Base-by-base conservation (phyloP, 202 grass and related monocot genomes). In the Thinopyrum obtusiflorum region DNA sequence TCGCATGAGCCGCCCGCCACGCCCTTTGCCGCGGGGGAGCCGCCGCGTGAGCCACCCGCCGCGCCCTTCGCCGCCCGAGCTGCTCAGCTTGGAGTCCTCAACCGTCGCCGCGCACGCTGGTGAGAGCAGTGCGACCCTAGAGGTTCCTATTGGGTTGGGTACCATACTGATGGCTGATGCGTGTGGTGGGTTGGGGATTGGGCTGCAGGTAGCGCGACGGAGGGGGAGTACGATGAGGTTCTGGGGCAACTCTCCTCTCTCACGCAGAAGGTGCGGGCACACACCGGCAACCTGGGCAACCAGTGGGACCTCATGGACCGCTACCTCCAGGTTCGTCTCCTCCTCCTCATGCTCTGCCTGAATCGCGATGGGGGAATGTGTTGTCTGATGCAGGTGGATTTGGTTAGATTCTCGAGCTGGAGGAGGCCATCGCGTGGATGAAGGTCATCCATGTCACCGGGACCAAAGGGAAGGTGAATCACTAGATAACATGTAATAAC, bases 401-500 rank as follows among this genome's bases (percentile, higher is more conserved):
- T 87, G 28, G 53, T 1, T 89, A 98, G 93, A 96, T 98, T 82
- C 73, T 98, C 62, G 97, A 98, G 83, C 78, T 98, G 84, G 97
- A 98, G 67, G 84, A 88, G 40, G 70, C 93, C 0, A 92, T 96
- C 68, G 86, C 91, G 14, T 87, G 85, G 44, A 88, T 98, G 65
- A 96, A 94, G 62, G 90, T 98, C 28, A 88, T 96, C 66, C 97
- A 98, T 62, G 93, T 98, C 63, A 93, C 93, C 2, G 93, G 93
- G 62, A 98, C 97, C n/a, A 98, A 98, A 67, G 97, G 96, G 11
- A 98, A 98, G 93, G 97, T 98, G 77, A 71, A 44, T 27, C 59
- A 61, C 36, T 26, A 42, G 70, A 68, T 2, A 42, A 42, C 39
- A 42, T 10, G 9, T 42, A 42, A 46, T 42, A 46, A 46, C 44